Percentiles rank a stretch among this genome's conserved stretches.
phyloP scores from a whole-genome alignment of 768 basidiomycete genomes.

The Agrocybe pediades region DNA sequence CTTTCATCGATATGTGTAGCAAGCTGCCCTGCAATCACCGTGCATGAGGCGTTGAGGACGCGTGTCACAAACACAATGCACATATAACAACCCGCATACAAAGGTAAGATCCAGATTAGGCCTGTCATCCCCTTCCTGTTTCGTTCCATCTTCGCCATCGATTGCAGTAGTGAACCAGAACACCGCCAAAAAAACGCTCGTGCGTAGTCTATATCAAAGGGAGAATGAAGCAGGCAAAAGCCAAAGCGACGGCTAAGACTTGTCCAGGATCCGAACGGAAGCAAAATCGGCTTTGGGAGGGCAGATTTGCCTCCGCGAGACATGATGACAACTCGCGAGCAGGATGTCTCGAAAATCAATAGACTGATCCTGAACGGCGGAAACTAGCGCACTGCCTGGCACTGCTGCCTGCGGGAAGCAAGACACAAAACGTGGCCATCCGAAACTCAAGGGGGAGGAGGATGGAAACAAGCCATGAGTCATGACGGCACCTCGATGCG shows the following conservation, averaged over 20 bases:
- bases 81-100: neutral
- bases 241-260: neutral
- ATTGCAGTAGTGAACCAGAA: neutral
- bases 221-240: neutral
- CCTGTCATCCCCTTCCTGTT: neutral
- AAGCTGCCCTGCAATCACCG: neutral
- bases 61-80: neutral
- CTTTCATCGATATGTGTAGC: neutral
- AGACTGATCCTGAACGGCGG: neutral
- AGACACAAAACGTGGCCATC: conserved; percentile 17
- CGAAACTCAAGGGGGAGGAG: conserved; percentile 16
- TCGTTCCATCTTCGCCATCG: neutral
- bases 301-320: neutral
- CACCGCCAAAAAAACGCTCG: neutral
- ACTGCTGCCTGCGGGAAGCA: conserved; percentile 3
- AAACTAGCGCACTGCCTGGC: neutral
- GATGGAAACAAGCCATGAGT: conserved; percentile 3
- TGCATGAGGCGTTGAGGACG: neutral
- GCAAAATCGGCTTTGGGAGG: neutral
- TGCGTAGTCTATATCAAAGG: no score
- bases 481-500: conserved; percentile 5
- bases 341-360: neutral
- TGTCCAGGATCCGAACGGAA: neutral
- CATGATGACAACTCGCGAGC: neutral
- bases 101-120: neutral